Percentiles rank a stretch among this genome's conserved stretches.
Evolutionary conservation across 2,329 filamentous ascomycete species (phyloP).

Genomic region (Sclerotinia glacialis): DNA sequence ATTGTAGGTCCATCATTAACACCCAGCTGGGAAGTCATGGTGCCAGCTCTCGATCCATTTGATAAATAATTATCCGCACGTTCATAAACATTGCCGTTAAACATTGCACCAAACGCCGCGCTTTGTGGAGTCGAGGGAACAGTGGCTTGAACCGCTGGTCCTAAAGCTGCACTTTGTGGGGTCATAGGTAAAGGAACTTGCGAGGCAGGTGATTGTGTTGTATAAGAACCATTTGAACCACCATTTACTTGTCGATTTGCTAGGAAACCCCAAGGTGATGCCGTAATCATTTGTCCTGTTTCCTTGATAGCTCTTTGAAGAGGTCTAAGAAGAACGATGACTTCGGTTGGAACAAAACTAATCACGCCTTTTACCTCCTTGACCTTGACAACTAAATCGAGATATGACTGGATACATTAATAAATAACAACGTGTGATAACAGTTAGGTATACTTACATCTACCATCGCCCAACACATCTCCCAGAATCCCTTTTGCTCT

Average conservation of each 20-base stretch:
- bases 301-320: conserved; percentile 83
- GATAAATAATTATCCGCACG: conserved; percentile 38
- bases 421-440: conserved; percentile 30
- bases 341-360: conserved; percentile 59
- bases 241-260: conserved; percentile 32
- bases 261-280: conserved; percentile 60
- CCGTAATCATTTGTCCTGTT: conserved; percentile 68
- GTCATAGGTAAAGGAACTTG: conserved; percentile 71
- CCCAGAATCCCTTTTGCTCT: conserved; percentile 60
- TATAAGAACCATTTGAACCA: conserved; percentile 32
- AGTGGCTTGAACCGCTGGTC: conserved; percentile 85
- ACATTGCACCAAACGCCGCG: conserved; percentile 36
- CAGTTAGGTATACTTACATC: conserved; percentile 39
- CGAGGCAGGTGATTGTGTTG: conserved; percentile 44
- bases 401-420: conserved; percentile 53
- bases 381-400: conserved; percentile 60
- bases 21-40: conserved; percentile 37
- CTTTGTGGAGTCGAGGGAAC: conserved; percentile 65
- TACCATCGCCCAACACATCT: conserved; percentile 72
- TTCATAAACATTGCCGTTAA: conserved; percentile 38
- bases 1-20: conserved; percentile 35
- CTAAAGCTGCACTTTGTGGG: conserved; percentile 82
- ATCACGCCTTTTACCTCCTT: conserved; percentile 50
- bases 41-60: conserved; percentile 36
- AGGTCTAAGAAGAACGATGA: conserved; percentile 71